Conservation (phyloP, 208 protist genomes). For the Wallacemonas sp. region DNA sequence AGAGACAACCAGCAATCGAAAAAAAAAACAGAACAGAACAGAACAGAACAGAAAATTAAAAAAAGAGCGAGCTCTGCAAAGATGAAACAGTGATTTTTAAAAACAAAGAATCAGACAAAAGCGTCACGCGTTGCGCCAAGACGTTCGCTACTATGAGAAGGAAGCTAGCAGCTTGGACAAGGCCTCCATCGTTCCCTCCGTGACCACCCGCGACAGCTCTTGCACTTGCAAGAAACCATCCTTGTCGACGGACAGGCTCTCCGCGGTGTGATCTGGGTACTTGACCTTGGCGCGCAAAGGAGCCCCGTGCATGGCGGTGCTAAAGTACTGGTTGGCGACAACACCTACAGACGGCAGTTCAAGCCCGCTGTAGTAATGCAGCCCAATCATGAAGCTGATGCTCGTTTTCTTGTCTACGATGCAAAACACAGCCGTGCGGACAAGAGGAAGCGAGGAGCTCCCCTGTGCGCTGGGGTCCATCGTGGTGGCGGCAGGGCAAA, state of each 20-base stretch:
- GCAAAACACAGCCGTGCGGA: conserved; percentile 37
- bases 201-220: conserved; percentile 21
- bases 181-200: conserved; percentile 25
- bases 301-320: conserved; percentile 1
- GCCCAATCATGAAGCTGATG: conserved; percentile 36
- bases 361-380: conserved; percentile 45
- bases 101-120: no score
- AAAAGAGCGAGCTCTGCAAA: neutral
- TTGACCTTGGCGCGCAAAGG: conserved; percentile 31
- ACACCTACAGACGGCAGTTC: conserved; percentile 43
- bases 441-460: neutral
- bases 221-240: conserved; percentile 33
- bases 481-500: conserved; percentile 13
- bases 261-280: conserved; percentile 20
- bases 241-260: conserved; percentile 12
- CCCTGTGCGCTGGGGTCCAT: neutral
- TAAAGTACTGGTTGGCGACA: conserved; percentile 38
- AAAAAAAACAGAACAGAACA: conserved; percentile 5
- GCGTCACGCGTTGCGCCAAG: neutral
- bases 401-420: conserved; percentile 35
- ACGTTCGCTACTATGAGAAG: conserved; percentile 12
- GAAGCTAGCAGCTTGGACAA: conserved; percentile 31
- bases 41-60: conserved; percentile 5
- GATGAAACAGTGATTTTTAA: no score
- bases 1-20: conserved; percentile 18